Evolutionary conservation across 2,329 filamentous ascomycete species (phyloP).

Genomic region (Rhinocladiella mackenziei): DNA sequence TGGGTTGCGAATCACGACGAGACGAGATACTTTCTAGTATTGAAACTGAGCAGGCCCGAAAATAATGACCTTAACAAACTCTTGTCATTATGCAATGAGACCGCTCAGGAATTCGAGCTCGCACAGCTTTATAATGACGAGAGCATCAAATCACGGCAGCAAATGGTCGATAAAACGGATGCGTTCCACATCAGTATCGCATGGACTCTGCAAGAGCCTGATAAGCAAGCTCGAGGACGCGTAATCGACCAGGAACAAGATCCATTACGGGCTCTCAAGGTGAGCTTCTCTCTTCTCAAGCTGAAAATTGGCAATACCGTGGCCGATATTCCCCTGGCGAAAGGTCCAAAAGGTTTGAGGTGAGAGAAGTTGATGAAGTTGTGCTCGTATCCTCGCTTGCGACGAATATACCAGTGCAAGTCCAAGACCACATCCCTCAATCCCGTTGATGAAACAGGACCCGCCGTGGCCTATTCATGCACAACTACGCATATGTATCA

Average conservation of each 20-base stretch:
- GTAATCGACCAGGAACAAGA: conserved; percentile 25
- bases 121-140: conserved; percentile 61
- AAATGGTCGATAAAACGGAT: conserved; percentile 43
- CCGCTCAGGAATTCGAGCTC: conserved; percentile 59
- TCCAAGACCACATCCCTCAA: no score
- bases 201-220: conserved; percentile 65
- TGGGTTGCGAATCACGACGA: conserved; percentile 66
- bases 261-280: conserved; percentile 35
- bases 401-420: no score
- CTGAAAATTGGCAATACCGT: conserved; percentile 71
- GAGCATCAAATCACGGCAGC: not conserved
- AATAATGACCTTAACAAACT: conserved; percentile 59
- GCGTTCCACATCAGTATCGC: conserved; percentile 87
- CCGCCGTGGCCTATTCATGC: no score
- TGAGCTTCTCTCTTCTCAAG: conserved; percentile 62
- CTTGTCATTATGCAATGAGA: conserved; percentile 62
- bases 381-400: not conserved
- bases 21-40: conserved; percentile 78
- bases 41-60: conserved; percentile 53
- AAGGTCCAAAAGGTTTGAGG: not conserved
- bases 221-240: conserved; percentile 39
- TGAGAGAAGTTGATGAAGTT: not conserved
- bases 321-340: conserved; percentile 30
- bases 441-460: no score
- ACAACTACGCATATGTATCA: no score